Conservation (phyloP, 805 yeast genomes). For the Barnettozyma sucrosica region DNA sequence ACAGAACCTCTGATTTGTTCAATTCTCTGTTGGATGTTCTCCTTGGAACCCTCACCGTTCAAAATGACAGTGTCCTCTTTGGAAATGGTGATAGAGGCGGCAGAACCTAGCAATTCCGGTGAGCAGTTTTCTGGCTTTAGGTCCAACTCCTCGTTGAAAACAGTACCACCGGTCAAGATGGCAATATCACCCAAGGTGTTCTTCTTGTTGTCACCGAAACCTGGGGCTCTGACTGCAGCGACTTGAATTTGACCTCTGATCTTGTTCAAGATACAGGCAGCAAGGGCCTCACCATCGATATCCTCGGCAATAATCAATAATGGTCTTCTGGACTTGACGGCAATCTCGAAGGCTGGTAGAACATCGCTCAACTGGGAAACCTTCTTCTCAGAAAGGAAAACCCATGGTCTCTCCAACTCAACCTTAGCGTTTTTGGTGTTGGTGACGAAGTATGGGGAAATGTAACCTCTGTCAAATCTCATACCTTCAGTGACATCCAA, state of each 20-base stretch:
- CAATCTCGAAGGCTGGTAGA: slow-evolving; percentile 88
- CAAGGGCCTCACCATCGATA: slow-evolving; percentile 96
- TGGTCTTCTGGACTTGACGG: slow-evolving; percentile 93
- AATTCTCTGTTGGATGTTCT: slow-evolving; percentile 79
- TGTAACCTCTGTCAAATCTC: slow-evolving; percentile 98
- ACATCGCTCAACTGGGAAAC: slow-evolving; percentile 84
- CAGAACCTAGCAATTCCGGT: slow-evolving; percentile 82
- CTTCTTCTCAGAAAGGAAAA: slow-evolving; percentile 84
- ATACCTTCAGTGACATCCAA: slow-evolving; percentile 98
- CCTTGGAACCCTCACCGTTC: slow-evolving; percentile 92
- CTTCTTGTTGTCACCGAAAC: slow-evolving; percentile 98
- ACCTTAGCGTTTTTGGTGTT: slow-evolving; percentile 83
- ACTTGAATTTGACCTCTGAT: slow-evolving; percentile 98
- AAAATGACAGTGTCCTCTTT: slow-evolving; percentile 94
- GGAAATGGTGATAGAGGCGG: slow-evolving; percentile 89
- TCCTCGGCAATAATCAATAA: slow-evolving; percentile 93
- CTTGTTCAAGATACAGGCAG: slow-evolving; percentile 97
- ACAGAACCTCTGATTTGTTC: slow-evolving; percentile 40
- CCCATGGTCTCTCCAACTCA: slow-evolving; percentile 91
- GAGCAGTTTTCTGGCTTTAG: slow-evolving; percentile 96
- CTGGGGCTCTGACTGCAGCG: slow-evolving; percentile 97
- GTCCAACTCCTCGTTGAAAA: slow-evolving; percentile 61
- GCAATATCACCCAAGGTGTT: slow-evolving; percentile 93
- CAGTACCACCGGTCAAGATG: slow-evolving; percentile 74
- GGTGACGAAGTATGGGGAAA: slow-evolving; percentile 96